These are phyloP conservation scores for Fusarium coicis DNA, from an alignment of 2,329 filamentous ascomycete genomes.

Conservation along the genomic window DNA sequence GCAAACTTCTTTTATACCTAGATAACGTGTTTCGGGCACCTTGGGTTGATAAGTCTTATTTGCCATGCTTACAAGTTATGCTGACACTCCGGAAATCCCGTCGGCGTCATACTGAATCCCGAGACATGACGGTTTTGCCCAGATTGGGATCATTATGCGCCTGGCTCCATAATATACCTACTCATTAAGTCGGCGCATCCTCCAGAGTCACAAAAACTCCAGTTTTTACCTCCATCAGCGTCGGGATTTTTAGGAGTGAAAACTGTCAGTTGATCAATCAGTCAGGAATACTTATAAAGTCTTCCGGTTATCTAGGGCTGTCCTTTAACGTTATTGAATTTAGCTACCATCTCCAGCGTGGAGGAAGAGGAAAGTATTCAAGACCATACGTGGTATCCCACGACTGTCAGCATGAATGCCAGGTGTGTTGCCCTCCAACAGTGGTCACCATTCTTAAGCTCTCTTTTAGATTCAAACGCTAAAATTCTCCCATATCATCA, in stretches of 20 bases:
- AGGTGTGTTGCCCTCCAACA: not conserved
- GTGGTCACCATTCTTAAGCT: not conserved
- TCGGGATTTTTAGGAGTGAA: not conserved
- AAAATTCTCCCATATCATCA: not conserved
- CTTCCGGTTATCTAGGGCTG: not conserved
- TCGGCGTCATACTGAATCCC: not conserved
- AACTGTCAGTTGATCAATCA: not conserved
- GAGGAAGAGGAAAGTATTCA: too few relatives aligned
- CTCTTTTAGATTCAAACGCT: not conserved
- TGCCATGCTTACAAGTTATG: not conserved
- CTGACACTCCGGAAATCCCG: constrained; percentile 5
- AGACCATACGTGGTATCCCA: not conserved
- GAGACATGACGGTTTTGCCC: not conserved
- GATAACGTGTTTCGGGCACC: fast-evolving
- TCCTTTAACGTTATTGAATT: not conserved
- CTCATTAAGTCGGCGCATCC: not conserved
- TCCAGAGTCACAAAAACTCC: not conserved
- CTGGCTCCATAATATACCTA: not conserved
- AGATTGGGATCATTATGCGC: not conserved
- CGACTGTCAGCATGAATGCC: not conserved
- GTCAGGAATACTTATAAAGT: not conserved
- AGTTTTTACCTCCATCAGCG: not conserved
- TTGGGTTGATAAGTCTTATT: not conserved
- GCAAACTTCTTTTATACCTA: too few relatives aligned
- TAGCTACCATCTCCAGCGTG: not conserved